These are phyloP conservation scores for Penicillium sp. DNA, from an alignment of 2,329 filamentous ascomycete genomes.

Conservation along the genomic window DNA sequence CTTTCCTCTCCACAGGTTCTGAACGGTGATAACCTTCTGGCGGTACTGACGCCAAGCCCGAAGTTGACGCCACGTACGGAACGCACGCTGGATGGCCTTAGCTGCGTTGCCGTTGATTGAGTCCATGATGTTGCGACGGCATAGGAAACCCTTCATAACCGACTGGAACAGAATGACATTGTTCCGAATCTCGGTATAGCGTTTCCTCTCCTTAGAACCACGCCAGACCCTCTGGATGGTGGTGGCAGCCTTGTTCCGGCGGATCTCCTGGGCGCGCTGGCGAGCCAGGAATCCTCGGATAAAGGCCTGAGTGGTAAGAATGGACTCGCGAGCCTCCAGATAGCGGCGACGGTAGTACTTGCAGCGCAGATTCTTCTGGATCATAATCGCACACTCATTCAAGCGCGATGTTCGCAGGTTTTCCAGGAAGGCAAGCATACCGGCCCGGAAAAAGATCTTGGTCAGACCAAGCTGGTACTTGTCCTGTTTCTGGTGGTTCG, in stretches of 20 bases:
- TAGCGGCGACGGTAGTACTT: constrained; percentile 95
- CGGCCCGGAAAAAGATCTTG: constrained; percentile 98
- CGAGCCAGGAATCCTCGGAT: constrained; percentile 78
- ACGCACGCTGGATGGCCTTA: constrained; percentile 84
- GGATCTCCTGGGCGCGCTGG: constrained; percentile 75
- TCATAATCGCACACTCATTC: constrained; percentile 94
- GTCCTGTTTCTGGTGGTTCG: constrained; percentile 73
- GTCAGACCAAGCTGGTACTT: constrained; percentile 98
- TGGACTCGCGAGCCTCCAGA: constrained; percentile 79
- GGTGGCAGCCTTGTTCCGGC: constrained; percentile 83
- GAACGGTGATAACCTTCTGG: constrained; percentile 83
- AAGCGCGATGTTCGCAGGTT: constrained; percentile 87
- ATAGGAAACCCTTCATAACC: constrained; percentile 86
- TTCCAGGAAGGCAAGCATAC: constrained; percentile 97
- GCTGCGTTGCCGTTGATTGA: constrained; percentile 91
- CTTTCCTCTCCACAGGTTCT: constrained; percentile 90
- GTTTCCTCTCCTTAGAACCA: constrained; percentile 84
- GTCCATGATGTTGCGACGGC: constrained; percentile 89
- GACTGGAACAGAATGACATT: constrained; percentile 89
- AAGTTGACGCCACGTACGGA: constrained; percentile 79
- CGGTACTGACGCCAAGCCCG: constrained; percentile 85
- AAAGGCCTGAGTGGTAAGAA: constrained; percentile 78
- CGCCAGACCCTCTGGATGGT: constrained; percentile 96
- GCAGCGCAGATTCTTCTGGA: constrained; percentile 95
- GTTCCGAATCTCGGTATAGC: constrained; percentile 75